Evolutionary conservation across 768 basidiomycete species (phyloP).

Genomic region (Pholiota microspora): DNA sequence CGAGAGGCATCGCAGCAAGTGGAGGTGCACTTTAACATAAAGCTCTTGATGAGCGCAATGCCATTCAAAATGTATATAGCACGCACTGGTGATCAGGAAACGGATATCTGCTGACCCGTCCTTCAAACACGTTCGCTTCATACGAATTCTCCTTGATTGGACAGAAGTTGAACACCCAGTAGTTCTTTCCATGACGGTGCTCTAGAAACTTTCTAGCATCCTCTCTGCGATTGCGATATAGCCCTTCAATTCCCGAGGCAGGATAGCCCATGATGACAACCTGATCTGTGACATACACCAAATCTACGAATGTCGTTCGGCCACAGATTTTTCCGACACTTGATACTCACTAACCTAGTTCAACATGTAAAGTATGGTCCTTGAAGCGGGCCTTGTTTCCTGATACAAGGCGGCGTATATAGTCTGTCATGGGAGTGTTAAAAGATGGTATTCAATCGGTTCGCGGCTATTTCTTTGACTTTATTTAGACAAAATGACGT

Average conservation of each 20-base stretch:
- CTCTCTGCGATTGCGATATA: constrained; percentile 77
- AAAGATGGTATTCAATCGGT: no score
- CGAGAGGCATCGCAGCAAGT: constrained; percentile 67
- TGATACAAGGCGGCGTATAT: constrained; percentile 74
- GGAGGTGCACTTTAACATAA: constrained; percentile 63
- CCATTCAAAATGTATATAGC: not conserved
- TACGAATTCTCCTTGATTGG: constrained; percentile 82
- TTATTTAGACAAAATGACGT: not conserved
- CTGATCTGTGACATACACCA: constrained; percentile 71
- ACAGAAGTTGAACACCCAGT: constrained; percentile 90
- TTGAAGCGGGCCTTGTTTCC: constrained; percentile 77
- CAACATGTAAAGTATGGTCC: constrained; percentile 63
- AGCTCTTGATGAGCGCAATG: not conserved
- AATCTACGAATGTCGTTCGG: constrained; percentile 30
- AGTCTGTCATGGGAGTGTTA: constrained; percentile 58
- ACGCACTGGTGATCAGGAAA: constrained; percentile 90
- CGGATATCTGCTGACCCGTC: constrained; percentile 79
- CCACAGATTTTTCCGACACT: not conserved
- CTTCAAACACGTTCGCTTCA: constrained; percentile 61
- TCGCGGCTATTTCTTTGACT: no score
- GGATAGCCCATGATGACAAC: constrained; percentile 86
- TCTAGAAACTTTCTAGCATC: constrained; percentile 78
- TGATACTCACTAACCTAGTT: constrained; percentile 51
- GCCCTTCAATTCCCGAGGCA: constrained; percentile 70
- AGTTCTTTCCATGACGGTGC: constrained; percentile 70